Percentiles rank a stretch among this genome's conserved stretches.
phyloP scores from a whole-genome alignment of 441 rosid genomes.

The Aquilaria agallochum region DNA sequence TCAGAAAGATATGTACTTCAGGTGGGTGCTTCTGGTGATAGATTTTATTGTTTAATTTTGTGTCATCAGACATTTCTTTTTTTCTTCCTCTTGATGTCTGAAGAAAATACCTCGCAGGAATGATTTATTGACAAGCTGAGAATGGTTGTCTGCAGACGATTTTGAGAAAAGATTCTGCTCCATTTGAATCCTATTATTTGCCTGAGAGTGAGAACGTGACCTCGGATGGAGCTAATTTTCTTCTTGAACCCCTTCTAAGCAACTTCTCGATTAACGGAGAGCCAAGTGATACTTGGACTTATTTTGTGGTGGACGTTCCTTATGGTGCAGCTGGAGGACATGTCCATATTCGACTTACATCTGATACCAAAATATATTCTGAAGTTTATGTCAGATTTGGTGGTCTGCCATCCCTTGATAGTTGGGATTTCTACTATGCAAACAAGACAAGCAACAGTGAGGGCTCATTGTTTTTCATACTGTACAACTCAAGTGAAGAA shows the following conservation, averaged over 20 bases:
- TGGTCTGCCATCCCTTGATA: constrained; percentile 64
- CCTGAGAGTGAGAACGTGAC: constrained; percentile 52
- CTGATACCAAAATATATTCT: constrained; percentile 46
- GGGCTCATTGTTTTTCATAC: constrained; percentile 26
- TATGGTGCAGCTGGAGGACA: constrained; percentile 93
- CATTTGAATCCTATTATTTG: constrained; percentile 80
- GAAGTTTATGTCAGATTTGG: constrained; percentile 82
- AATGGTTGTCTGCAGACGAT: constrained; percentile 67
- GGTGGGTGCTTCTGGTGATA: constrained; percentile 31
- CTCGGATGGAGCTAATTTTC: constrained; percentile 61
- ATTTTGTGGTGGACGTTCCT: constrained; percentile 72
- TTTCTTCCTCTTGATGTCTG: constrained; percentile 24
- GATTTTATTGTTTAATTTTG: constrained; percentile 2
- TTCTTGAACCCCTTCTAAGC: constrained; percentile 67
- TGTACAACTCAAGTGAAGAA: constrained; percentile 13
- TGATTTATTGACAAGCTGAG: constrained; percentile 26
- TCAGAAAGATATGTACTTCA: constrained; percentile 65
- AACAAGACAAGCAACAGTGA: constrained; percentile 59
- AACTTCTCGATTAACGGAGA: constrained; percentile 52
- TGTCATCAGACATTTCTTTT: constrained; percentile 9
- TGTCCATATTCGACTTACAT: constrained; percentile 63
- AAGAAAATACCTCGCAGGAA: constrained; percentile 17
- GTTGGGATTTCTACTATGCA: constrained; percentile 80
- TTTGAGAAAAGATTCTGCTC: constrained; percentile 57
- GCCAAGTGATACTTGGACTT: constrained; percentile 60